Evolutionary conservation across 2,329 filamentous ascomycete species (phyloP), one percentile per base, ranked within the genome.

Genomic region (Alternaria atra): DNA sequence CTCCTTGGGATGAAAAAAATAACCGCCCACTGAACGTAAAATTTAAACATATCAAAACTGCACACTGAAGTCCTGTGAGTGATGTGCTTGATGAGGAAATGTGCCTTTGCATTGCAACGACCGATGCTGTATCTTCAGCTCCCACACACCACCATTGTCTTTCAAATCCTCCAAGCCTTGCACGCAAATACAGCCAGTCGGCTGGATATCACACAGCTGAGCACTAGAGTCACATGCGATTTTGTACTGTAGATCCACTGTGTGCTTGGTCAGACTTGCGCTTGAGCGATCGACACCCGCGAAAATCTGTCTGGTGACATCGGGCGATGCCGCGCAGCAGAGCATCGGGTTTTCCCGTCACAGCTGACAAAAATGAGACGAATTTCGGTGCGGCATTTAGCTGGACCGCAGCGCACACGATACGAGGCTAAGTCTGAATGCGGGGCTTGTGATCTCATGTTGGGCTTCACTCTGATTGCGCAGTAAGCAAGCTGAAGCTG

Each of bases 261-360:
- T 20, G 46, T 34, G 30, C 32, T 50, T 25, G 30, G 30, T 50
- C 46, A 27, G 13, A 27, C 46, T 50, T n/a, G 32, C 46, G 46
- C 46, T 50, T 50, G 46, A 50, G 46, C 15, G 46, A 50, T 50
- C 46, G 46, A 50, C 46, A 50, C 20, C 13, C 46, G 46, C 46
- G 20, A 50, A 50, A 50, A 35, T 30, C 46, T 50, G 46, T 32
- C 46, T 35, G 46, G 20, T 27, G 32, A 35, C 46, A 50, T 50
- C 46, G 46, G 46, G 46, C 46, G 46, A 50, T 50, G 30, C 32
- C 32, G 46, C 37, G 46, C 32, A 50, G 46, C 37, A 50, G 32
- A 23, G 23, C 17, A n/a, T 25, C 46, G 46, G 46, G 20, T 20
- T 50, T 50, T 50, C 46, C 46, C 46, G 46, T 25, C 32, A 50